phyloP scores from a whole-genome alignment of 1,284 basidiomycete genomes.

The Pterula multifida region DNA sequence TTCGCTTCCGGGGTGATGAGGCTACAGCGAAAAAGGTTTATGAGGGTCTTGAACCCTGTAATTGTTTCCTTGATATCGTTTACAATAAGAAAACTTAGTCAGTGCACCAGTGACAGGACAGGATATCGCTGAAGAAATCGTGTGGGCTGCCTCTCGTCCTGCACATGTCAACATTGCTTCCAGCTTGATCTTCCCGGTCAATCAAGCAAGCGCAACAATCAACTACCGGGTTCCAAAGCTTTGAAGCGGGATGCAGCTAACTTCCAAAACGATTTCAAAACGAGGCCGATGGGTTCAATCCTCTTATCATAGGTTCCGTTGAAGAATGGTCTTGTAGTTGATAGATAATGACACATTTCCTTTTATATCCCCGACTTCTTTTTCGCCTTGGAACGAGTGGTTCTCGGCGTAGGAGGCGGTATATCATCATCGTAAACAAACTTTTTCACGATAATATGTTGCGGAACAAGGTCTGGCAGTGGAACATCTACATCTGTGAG shows the following conservation, averaged over 20 bases:
- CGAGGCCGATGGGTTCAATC: too few relatives aligned
- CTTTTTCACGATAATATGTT: slow-evolving; percentile 66
- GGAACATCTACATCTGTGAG: slow-evolving; percentile 48
- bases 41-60: slow-evolving; percentile 70
- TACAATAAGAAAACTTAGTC: neutral
- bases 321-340: neutral
- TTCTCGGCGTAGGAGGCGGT: slow-evolving; percentile 13
- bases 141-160: slow-evolving; percentile 86
- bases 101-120: slow-evolving; percentile 49
- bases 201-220: slow-evolving; percentile 66
- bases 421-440: slow-evolving; percentile 73
- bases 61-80: slow-evolving; percentile 19
- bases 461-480: slow-evolving; percentile 46
- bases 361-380: slow-evolving; percentile 22
- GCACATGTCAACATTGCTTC: slow-evolving; percentile 82
- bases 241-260: too few relatives aligned
- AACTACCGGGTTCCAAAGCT: slow-evolving; percentile 37
- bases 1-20: slow-evolving; percentile 80
- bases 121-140: slow-evolving; percentile 95
- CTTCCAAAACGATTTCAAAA: too few relatives aligned
- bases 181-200: slow-evolving; percentile 67
- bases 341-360: neutral
- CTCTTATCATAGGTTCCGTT: too few relatives aligned
- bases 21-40: slow-evolving; percentile 81
- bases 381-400: slow-evolving; percentile 26